Evolutionary conservation across 1,284 basidiomycete genomes (phyloP).

Genomic region (Cryptococcus amylolentus): DNA sequence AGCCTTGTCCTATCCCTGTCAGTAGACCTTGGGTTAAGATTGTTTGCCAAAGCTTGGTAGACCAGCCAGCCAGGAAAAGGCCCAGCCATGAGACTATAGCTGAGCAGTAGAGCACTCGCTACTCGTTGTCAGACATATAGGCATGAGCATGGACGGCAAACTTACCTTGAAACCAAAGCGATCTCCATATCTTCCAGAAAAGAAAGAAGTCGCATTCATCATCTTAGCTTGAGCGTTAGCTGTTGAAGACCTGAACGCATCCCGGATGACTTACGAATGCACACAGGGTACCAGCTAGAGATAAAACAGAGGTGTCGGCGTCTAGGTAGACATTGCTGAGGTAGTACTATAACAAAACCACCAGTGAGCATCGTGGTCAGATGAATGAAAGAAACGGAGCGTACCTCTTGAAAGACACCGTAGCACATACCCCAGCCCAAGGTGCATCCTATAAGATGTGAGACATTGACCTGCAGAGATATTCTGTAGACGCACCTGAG

Average conservation of each 20-base stretch:
- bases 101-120: slow-evolving; percentile 19
- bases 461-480: neutral
- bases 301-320: slow-evolving; percentile 21
- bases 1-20: slow-evolving; percentile 30
- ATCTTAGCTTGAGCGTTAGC: slow-evolving; percentile 5
- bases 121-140: neutral
- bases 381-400: neutral
- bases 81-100: slow-evolving; percentile 27
- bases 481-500: slow-evolving; percentile 29
- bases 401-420: slow-evolving; percentile 33
- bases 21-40: slow-evolving; percentile 30
- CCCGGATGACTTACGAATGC: slow-evolving; percentile 20
- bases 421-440: slow-evolving; percentile 33
- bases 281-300: slow-evolving; percentile 17
- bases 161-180: slow-evolving; percentile 34
- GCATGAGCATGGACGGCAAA: neutral
- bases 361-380: neutral
- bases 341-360: slow-evolving; percentile 23
- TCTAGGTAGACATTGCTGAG: slow-evolving; percentile 14
- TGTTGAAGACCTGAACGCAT: neutral
- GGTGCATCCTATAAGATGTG: neutral
- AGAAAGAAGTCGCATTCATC: slow-evolving; percentile 19
- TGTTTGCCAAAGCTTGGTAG: slow-evolving; percentile 25
- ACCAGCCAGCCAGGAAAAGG: slow-evolving; percentile 24
- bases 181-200: slow-evolving; percentile 28